Conservation (phyloP, 148 eudicot genomes). For the Vaccinium corymbosum region DNA sequence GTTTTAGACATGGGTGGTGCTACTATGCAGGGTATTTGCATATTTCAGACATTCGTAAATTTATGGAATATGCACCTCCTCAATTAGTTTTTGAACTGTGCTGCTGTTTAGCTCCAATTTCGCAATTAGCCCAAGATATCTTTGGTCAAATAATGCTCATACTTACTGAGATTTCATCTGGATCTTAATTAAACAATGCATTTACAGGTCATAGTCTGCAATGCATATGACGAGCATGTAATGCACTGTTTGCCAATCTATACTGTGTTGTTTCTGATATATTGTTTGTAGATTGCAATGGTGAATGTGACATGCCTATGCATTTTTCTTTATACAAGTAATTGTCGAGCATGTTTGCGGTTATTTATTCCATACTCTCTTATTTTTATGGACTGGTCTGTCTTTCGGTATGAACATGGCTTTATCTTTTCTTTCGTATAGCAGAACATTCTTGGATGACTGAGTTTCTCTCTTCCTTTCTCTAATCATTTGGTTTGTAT, state of each 20-base stretch:
- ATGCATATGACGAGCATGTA: neutral
- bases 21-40: neutral
- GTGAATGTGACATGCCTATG: neutral
- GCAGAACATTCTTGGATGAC: neutral
- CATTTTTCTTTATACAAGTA: neutral
- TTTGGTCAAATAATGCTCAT: no score
- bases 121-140: no score
- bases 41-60: neutral
- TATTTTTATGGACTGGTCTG: neutral
- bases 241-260: neutral
- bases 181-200: no score
- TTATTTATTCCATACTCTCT: neutral
- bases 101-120: no score
- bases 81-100: no score
- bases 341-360: neutral
- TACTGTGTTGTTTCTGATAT: neutral
- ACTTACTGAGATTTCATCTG: no score
- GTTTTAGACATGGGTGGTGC: neutral
- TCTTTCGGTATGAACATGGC: neutral
- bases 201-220: neutral
- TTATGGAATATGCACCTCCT: neutral
- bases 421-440: neutral
- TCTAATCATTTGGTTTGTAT: constrained; percentile 8
- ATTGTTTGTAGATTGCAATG: neutral
- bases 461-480: neutral